These are phyloP conservation scores for Begonia peltatifolia DNA, from an alignment of 306 rosid species.

Conservation along the genomic window DNA sequence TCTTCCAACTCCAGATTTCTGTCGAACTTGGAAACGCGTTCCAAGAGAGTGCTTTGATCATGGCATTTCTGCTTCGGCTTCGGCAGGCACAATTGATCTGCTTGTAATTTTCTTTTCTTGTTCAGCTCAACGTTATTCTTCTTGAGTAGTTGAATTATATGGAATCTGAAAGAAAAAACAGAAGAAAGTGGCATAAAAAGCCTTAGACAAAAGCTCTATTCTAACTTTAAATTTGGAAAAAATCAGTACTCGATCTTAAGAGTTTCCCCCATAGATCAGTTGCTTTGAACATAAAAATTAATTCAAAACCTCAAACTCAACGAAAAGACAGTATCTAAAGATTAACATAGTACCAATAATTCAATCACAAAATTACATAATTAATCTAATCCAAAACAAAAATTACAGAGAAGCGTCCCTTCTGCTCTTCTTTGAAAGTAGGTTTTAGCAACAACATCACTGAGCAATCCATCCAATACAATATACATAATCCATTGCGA, in stretches of 20 bases:
- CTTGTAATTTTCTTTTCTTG: slow-evolving; percentile 59
- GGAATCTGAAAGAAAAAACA: slow-evolving; percentile 19
- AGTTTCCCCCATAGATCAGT: no score
- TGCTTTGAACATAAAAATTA: no score
- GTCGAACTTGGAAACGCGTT: slow-evolving; percentile 14
- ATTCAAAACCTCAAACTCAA: no score
- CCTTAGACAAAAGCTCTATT: not conserved
- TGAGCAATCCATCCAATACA: no score
- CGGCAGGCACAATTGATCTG: slow-evolving; percentile 42
- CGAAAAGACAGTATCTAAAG: no score
- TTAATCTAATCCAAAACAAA: no score
- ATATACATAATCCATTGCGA: no score
- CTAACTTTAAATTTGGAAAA: not conserved
- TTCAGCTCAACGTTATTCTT: slow-evolving; percentile 15
- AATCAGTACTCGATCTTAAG: not conserved
- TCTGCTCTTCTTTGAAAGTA: no score
- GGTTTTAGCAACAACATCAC: no score
- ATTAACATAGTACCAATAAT: no score
- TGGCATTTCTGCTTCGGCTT: slow-evolving; percentile 44
- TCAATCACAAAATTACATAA: no score
- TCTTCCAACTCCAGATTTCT: slow-evolving; percentile 15
- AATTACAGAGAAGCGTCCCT: no score
- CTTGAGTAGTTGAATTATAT: slow-evolving; percentile 11
- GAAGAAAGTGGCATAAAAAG: not conserved
- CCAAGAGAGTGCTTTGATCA: slow-evolving; percentile 21